Evolutionary conservation across 2,329 filamentous ascomycete species (phyloP).

Genomic region (Chaetomium globosum): DNA sequence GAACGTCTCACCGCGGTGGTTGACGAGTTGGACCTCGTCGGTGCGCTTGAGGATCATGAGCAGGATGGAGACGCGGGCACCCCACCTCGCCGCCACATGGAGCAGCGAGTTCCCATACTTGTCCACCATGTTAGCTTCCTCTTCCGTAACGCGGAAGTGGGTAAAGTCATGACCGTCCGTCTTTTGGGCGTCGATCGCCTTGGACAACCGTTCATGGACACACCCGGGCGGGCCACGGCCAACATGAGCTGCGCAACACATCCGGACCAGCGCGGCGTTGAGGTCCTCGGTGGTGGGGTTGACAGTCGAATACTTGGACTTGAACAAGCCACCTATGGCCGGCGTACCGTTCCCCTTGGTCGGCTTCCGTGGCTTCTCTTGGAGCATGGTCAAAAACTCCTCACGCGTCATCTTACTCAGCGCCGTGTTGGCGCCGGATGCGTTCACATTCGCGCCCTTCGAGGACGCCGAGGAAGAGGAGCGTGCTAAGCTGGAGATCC

Average conservation of each 20-base stretch:
- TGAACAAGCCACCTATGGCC: constrained; percentile 28
- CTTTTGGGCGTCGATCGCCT: constrained; percentile 35
- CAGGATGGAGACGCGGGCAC: constrained; percentile 36
- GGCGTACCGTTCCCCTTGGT: constrained; percentile 19
- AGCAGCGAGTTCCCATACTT: constrained; percentile 37
- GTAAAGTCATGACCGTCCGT: constrained; percentile 33
- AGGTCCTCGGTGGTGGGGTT: constrained; percentile 35
- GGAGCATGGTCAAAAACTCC: constrained; percentile 34
- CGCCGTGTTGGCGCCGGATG: constrained; percentile 31
- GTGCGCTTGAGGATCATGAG: constrained; percentile 35
- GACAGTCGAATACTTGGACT: constrained; percentile 32
- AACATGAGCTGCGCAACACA: constrained; percentile 34
- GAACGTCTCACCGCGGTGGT: constrained; percentile 37
- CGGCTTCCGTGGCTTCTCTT: constrained; percentile 33
- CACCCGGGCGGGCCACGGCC: constrained; percentile 24
- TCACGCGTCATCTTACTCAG: constrained; percentile 37
- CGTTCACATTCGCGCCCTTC: constrained; percentile 32
- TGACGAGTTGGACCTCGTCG: constrained; percentile 34
- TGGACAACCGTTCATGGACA: constrained; percentile 35
- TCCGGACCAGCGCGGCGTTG: constrained; percentile 34
- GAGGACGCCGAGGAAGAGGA: constrained; percentile 37
- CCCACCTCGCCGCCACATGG: constrained; percentile 37
- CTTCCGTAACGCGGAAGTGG: constrained; percentile 35
- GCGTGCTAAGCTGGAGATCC: constrained; percentile 36
- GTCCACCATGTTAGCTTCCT: constrained; percentile 36